Conservation (phyloP, 768 basidiomycete genomes). For the Boletus rubescentipes region DNA sequence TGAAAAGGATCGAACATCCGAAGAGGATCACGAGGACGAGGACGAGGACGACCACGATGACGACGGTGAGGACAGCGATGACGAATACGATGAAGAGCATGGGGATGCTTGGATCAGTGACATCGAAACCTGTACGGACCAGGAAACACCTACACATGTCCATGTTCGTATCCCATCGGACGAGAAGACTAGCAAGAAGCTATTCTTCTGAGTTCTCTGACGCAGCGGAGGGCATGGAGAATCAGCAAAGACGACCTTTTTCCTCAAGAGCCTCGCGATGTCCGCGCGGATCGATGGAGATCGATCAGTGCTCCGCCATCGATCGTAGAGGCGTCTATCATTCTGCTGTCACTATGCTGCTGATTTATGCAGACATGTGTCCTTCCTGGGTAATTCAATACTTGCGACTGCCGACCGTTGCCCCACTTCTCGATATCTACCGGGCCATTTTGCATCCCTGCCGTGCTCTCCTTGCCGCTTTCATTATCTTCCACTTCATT, state of each 20-base stretch:
- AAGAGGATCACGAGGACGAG: conserved; percentile 31
- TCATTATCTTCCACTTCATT: background rate
- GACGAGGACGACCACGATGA: conserved; percentile 39
- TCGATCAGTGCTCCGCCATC: conserved; percentile 11
- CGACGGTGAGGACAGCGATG: conserved; percentile 13
- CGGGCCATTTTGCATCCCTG: background rate
- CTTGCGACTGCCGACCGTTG: background rate
- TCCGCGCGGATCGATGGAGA: conserved; percentile 12
- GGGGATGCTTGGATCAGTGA: conserved; percentile 88
- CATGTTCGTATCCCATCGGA: conserved; percentile 76
- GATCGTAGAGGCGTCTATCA: background rate
- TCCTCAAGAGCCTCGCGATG: conserved; percentile 5
- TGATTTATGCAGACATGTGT: background rate
- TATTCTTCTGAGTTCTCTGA: conserved; percentile 56
- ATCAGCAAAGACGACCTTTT: background rate
- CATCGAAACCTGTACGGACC: conserved; percentile 65
- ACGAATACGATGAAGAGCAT: conserved; percentile 63
- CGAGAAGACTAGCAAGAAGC: conserved; percentile 70
- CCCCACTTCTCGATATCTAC: background rate
- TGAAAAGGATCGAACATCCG: conserved; percentile 34
- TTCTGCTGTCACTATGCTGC: background rate
- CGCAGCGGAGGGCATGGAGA: background rate
- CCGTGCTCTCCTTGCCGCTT: background rate
- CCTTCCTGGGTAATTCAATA: background rate
- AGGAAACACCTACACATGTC: conserved; percentile 50